Conservation (phyloP, 352 stramenopile species). For the Pythium diclinum region DNA sequence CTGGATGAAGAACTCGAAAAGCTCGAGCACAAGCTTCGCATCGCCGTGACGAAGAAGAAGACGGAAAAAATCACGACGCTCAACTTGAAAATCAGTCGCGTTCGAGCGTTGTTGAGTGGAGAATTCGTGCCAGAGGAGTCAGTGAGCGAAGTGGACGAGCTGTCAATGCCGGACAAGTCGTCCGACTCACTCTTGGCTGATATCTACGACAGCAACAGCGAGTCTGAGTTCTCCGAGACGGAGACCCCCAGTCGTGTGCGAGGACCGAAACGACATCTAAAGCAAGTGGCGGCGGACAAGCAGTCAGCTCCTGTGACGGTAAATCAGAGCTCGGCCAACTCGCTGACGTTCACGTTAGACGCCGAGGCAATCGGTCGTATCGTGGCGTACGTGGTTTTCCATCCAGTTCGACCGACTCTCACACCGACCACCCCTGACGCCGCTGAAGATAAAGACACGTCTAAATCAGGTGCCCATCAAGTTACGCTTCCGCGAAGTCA, state of each 20-base stretch:
- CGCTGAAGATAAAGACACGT: conserved; percentile 14
- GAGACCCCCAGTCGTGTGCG: conserved; percentile 38
- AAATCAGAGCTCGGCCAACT: conserved; percentile 44
- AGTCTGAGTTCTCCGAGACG: conserved; percentile 81
- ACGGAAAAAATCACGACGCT: conserved; percentile 84
- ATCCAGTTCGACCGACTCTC: conserved; percentile 31
- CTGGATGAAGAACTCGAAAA: conserved; percentile 89
- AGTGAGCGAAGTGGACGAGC: conserved; percentile 41
- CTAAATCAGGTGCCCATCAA: conserved; percentile 6
- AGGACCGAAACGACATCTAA: conserved; percentile 28
- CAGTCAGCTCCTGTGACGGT: conserved; percentile 3
- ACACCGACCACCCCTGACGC: neutral
- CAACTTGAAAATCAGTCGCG: conserved; percentile 76
- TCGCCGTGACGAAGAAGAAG: conserved; percentile 89
- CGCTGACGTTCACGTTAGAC: conserved; percentile 78
- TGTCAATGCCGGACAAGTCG: conserved; percentile 23
- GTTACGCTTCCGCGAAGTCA: conserved; percentile 44
- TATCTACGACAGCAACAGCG: conserved; percentile 83
- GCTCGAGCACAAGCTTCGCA: conserved; percentile 86
- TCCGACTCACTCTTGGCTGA: conserved; percentile 34
- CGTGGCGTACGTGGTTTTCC: conserved; percentile 77
- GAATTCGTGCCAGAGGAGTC: conserved; percentile 62
- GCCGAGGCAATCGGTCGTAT: conserved; percentile 80
- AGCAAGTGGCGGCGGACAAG: conserved; percentile 5
- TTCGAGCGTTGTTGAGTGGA: conserved; percentile 74